Percentiles rank a stretch among this genome's conserved stretches.
Evolutionary conservation across 345 rosid species (phyloP).

Genomic region (Leavenworthia alabamica): DNA sequence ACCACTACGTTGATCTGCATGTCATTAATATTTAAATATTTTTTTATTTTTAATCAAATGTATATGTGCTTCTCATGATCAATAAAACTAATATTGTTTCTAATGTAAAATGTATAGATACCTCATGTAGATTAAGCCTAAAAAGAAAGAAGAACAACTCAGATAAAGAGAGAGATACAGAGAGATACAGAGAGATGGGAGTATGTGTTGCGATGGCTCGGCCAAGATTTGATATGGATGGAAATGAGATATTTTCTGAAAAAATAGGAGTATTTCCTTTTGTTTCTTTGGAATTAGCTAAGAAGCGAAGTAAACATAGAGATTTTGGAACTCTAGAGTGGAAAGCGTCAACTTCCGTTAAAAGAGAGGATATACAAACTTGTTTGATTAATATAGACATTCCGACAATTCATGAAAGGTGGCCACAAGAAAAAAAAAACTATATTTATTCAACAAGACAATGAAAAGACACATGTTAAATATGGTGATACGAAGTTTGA

Average conservation of each 20-base stretch:
- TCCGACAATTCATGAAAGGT: background rate
- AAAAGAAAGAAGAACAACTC: background rate
- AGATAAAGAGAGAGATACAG: background rate
- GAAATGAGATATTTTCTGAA: background rate
- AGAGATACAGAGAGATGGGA: background rate
- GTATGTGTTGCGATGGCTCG: background rate
- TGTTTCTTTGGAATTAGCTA: background rate
- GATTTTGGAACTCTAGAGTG: background rate
- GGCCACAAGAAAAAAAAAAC: background rate
- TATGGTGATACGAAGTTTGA: background rate
- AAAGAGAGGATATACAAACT: background rate
- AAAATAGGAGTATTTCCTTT: background rate
- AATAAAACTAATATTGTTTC: background rate
- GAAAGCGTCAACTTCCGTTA: background rate
- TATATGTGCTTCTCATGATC: background rate
- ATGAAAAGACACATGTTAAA: background rate
- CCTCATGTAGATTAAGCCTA: background rate
- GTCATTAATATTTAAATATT: too few species aligned
- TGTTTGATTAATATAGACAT: background rate
- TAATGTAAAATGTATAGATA: background rate
- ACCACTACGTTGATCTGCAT: too few species aligned
- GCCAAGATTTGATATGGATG: background rate
- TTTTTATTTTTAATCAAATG: background rate
- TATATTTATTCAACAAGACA: background rate
- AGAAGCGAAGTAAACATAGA: background rate